These are phyloP conservation scores for Russula ochroleuca DNA, from an alignment of 768 basidiomycete genomes.

Conservation along the genomic window DNA sequence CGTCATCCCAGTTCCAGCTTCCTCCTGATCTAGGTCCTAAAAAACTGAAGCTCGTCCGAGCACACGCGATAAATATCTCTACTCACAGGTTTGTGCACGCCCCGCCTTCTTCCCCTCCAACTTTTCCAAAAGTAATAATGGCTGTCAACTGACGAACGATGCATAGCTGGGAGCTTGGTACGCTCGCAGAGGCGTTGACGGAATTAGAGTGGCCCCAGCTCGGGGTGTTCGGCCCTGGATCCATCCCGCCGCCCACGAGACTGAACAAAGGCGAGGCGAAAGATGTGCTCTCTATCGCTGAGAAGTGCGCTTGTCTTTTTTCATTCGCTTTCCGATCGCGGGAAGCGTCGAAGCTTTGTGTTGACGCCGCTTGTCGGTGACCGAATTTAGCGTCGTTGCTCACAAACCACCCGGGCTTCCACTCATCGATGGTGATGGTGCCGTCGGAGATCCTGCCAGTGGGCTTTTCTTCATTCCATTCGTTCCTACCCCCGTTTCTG, in stretches of 20 bases:
- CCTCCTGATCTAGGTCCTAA: background rate
- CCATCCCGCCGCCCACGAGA: constrained; percentile 41
- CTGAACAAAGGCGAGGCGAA: constrained; percentile 34
- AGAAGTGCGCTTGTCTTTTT: constrained; percentile 32
- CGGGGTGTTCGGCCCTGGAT: constrained; percentile 45
- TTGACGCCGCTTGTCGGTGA: constrained; percentile 4
- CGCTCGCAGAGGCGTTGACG: constrained; percentile 50
- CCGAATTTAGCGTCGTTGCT: constrained; percentile 37
- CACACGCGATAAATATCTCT: constrained; percentile 15
- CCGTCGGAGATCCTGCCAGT: constrained; percentile 61
- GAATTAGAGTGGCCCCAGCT: constrained; percentile 48
- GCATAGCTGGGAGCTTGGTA: constrained; percentile 56
- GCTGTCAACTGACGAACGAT: background rate
- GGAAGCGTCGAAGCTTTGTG: background rate
- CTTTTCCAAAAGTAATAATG: background rate
- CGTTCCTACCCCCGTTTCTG: background rate
- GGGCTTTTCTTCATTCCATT: constrained; percentile 22
- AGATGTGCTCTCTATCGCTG: constrained; percentile 43
- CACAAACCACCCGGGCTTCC: constrained; percentile 38
- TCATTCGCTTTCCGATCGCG: background rate
- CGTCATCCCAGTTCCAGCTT: background rate
- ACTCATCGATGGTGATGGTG: constrained; percentile 46
- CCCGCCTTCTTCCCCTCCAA: background rate
- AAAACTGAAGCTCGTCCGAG: background rate
- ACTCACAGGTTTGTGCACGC: constrained; percentile 14